These are phyloP conservation scores for Penicillium sp. DNA, from an alignment of 2,329 filamentous ascomycete species.

Conservation along the genomic window DNA sequence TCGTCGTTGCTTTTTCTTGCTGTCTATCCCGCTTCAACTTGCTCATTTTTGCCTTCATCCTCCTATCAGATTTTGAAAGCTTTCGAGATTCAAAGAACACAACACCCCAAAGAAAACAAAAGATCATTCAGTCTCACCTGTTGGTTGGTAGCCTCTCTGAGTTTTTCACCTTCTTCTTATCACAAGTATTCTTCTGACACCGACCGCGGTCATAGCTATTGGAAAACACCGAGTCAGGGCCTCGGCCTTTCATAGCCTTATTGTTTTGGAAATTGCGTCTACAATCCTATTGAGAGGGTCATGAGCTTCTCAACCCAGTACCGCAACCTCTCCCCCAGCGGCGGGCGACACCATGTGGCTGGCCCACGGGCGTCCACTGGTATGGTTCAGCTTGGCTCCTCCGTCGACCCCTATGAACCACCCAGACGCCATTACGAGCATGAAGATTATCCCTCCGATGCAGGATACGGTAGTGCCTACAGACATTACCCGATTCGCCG, in stretches of 20 bases:
- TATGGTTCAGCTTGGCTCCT: constrained; percentile 36
- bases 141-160: neutral
- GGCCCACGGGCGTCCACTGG: constrained; percentile 45
- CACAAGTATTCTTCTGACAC: neutral
- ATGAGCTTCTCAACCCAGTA: constrained; percentile 34
- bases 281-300: neutral
- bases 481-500: constrained; percentile 27
- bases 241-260: neutral
- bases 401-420: constrained; percentile 35
- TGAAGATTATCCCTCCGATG: constrained; percentile 34
- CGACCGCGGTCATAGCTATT: neutral
- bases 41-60: neutral
- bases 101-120: neutral
- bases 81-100: neutral
- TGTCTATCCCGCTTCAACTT: neutral
- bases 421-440: constrained; percentile 30
- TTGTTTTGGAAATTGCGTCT: neutral
- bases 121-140: neutral
- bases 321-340: constrained; percentile 36
- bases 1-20: neutral
- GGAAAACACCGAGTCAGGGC: neutral
- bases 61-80: neutral
- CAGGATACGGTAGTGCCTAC: constrained; percentile 28
- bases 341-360: constrained; percentile 28
- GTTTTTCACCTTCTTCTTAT: neutral